phyloP scores from a whole-genome alignment of 129 eudicot species.

The Chrysanthemum seticuspe region DNA sequence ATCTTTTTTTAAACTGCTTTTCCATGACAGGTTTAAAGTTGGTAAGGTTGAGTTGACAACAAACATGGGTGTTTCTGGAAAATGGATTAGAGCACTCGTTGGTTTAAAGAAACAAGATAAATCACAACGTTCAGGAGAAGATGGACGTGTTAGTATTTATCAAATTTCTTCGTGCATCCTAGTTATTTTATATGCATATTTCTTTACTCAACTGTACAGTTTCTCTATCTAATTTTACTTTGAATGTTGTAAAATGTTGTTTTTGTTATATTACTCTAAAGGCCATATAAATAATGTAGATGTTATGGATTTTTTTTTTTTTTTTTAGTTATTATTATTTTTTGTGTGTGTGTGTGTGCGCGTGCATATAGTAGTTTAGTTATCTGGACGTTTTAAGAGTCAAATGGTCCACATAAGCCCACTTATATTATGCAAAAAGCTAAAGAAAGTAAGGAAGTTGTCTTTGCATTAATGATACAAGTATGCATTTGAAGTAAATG shows the following conservation, averaged over 20 bases:
- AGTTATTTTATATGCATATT: constrained; percentile 14
- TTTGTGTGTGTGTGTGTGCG: too few species aligned
- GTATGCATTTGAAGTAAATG: too few species aligned
- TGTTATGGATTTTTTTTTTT: background rate
- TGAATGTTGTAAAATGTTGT: background rate
- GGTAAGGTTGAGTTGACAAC: constrained; percentile 20
- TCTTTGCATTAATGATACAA: too few species aligned
- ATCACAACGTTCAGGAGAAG: constrained; percentile 53
- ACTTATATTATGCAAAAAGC: background rate
- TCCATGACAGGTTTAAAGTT: constrained; percentile 36
- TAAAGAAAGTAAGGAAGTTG: background rate
- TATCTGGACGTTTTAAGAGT: constrained; percentile 2
- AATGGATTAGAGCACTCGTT: constrained; percentile 78
- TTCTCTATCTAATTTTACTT: background rate
- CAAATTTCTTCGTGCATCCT: background rate
- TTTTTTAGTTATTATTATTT: too few species aligned
- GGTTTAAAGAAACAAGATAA: constrained; percentile 81
- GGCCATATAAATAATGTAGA: too few species aligned
- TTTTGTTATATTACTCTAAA: background rate
- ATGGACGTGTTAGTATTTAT: constrained; percentile 55
- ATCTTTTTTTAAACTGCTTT: background rate
- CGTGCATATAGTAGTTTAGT: background rate
- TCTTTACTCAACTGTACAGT: background rate
- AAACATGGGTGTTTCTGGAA: constrained; percentile 81
- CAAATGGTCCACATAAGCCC: background rate